Conservation (phyloP, 495 filamentous ascomycete species). For the Trypethelium eluteriae region DNA sequence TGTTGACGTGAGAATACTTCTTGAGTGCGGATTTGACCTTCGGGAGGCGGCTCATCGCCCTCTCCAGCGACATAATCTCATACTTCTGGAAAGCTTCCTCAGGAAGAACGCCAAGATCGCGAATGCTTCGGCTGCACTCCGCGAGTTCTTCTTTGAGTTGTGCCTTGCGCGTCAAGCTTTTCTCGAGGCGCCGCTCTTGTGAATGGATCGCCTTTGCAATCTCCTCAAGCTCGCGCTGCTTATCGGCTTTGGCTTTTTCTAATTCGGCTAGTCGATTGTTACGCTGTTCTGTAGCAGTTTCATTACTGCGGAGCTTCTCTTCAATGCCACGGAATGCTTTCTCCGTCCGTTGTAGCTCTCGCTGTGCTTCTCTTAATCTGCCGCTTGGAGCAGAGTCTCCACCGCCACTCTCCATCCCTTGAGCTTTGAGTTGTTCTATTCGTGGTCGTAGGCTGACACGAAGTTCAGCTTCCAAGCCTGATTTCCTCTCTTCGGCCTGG, state of each 20-base stretch:
- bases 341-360: slow-evolving; percentile 69
- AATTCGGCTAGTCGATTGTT: slow-evolving; percentile 15
- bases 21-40: slow-evolving; percentile 91
- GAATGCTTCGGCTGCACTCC: slow-evolving; percentile 79
- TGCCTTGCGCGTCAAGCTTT: slow-evolving; percentile 78
- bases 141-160: slow-evolving; percentile 64
- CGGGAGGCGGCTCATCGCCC: slow-evolving; percentile 76
- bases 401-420: slow-evolving; percentile 59
- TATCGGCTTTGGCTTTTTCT: slow-evolving; percentile 46
- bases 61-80: slow-evolving; percentile 66
- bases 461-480: slow-evolving; percentile 72
- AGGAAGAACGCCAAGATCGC: slow-evolving; percentile 85
- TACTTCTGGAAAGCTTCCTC: slow-evolving; percentile 93
- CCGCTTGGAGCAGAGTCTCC: slow-evolving; percentile 50
- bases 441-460: slow-evolving; percentile 75
- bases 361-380: slow-evolving; percentile 67
- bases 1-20: slow-evolving; percentile 96
- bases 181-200: slow-evolving; percentile 84
- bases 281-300: slow-evolving; percentile 47
- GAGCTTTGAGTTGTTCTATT: slow-evolving; percentile 76
- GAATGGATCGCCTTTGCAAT: slow-evolving; percentile 75
- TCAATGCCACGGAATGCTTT: slow-evolving; percentile 56
- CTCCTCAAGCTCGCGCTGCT: slow-evolving; percentile 61
- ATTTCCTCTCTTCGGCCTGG: slow-evolving; percentile 74
- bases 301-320: slow-evolving; percentile 61